Evolutionary conservation across 306 rosid species (phyloP).

Genomic region (Parietaria judaica): DNA sequence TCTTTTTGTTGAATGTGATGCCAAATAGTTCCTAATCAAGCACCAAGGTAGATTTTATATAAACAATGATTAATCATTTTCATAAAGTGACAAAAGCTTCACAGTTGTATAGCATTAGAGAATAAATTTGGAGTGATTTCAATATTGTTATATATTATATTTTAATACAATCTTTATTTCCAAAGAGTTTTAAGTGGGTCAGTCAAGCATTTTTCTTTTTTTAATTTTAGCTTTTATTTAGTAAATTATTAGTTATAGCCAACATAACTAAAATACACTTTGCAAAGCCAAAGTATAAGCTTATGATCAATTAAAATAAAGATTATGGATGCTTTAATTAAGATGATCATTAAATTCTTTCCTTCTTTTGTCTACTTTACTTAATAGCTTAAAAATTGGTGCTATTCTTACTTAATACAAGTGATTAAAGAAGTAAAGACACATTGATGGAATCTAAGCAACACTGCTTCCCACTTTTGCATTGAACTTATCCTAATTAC

Average conservation of each 20-base stretch:
- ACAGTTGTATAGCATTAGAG: constrained; percentile 32
- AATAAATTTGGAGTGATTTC: not conserved
- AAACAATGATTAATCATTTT: not conserved
- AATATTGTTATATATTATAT: not conserved
- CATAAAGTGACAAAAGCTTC: not conserved
- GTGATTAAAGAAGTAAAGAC: constrained; percentile 24
- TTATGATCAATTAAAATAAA: constrained; percentile 16
- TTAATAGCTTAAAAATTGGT: constrained; percentile 17
- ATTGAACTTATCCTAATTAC: not conserved
- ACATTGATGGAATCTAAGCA: constrained; percentile 25
- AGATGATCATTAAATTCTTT: constrained; percentile 4
- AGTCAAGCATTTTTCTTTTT: not conserved
- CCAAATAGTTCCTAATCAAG: not conserved
- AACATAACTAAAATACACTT: constrained; percentile 18
- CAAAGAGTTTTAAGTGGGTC: constrained; percentile 12
- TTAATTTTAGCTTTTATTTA: not conserved
- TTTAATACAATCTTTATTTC: constrained; percentile 1
- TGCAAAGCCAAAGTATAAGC: constrained; percentile 16
- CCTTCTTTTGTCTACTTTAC: constrained; percentile 4
- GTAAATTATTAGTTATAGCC: constrained; percentile 18
- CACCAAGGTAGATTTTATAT: not conserved
- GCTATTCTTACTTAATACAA: constrained; percentile 16
- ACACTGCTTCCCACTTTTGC: constrained; percentile 16
- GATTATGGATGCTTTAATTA: not conserved
- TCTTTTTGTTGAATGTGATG: constrained; percentile 6